These are phyloP conservation scores for Halteria grandinella DNA, from an alignment of 73 alveolate species.

Conservation along the genomic window DNA sequence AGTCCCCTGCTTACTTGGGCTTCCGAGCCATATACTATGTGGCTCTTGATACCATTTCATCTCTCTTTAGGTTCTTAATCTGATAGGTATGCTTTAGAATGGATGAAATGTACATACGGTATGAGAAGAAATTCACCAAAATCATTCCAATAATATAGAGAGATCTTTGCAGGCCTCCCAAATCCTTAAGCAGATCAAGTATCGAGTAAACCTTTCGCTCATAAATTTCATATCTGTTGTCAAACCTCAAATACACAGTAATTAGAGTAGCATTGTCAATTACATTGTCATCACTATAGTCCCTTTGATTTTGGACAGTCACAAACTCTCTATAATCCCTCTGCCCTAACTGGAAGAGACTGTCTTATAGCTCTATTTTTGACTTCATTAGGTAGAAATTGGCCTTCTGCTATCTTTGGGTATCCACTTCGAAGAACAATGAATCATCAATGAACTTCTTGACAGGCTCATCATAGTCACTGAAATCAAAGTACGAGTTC, in stretches of 20 bases:
- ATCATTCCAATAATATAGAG: not conserved
- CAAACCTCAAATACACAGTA: conserved; percentile 6
- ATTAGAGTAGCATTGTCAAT: not conserved
- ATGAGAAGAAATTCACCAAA: conserved; percentile 6
- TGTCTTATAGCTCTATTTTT: conserved; percentile 1
- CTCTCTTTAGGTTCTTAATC: too few species aligned
- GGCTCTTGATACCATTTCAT: too few species aligned
- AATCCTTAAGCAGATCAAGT: conserved; percentile 4
- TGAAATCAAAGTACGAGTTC: conserved; percentile 29
- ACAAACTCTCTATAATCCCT: not conserved
- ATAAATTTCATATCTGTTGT: not conserved
- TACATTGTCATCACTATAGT: not conserved
- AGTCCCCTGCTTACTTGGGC: too few species aligned
- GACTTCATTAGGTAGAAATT: not conserved
- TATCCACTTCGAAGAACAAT: not conserved
- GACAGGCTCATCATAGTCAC: conserved; percentile 5
- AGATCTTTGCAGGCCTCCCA: conserved; percentile 23
- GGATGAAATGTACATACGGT: not conserved
- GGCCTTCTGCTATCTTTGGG: not conserved
- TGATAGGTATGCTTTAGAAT: not conserved
- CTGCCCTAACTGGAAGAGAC: conserved; percentile 1
- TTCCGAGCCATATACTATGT: too few species aligned
- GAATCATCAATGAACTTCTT: conserved; percentile 13
- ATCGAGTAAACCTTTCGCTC: conserved; percentile 16
- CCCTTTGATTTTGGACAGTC: not conserved